phyloP scores from a whole-genome alignment of 257 asterid species.

The Solanum habrochaites region DNA sequence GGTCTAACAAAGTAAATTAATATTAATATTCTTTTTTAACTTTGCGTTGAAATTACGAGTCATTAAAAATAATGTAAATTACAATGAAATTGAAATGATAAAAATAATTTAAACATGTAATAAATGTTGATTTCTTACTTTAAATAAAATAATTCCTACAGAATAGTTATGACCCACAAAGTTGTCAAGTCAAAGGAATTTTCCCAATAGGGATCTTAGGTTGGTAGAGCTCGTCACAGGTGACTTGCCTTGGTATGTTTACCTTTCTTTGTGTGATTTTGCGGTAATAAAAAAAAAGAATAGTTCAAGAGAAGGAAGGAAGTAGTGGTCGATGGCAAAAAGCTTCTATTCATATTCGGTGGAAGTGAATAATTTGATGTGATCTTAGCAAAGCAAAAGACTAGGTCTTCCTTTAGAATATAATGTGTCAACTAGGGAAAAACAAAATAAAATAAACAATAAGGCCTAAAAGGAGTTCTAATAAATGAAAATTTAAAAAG shows the following conservation, averaged over 20 bases:
- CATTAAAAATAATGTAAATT: not conserved
- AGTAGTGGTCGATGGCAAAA: too few relatives aligned
- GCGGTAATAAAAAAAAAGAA: too few relatives aligned
- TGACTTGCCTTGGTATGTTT: too few relatives aligned
- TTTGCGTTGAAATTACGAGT: not conserved
- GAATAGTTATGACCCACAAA: not conserved
- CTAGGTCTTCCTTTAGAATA: not conserved
- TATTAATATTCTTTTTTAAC: not conserved
- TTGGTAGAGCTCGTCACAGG: too few relatives aligned
- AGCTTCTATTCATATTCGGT: not conserved
- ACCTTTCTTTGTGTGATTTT: too few relatives aligned
- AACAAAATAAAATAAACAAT: not conserved
- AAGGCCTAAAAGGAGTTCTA: not conserved
- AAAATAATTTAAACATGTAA: not conserved
- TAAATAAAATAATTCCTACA: not conserved
- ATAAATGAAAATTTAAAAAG: not conserved
- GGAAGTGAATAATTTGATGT: not conserved
- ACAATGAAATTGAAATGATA: not conserved
- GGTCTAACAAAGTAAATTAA: not conserved
- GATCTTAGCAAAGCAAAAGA: not conserved
- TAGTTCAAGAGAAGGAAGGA: too few relatives aligned
- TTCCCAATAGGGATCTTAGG: not conserved
- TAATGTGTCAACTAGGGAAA: not conserved
- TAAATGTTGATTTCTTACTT: not conserved
- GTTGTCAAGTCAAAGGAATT: not conserved